Evolutionary conservation across 192 early-diverging fungal genomes (phyloP), one percentile per base, ranked within the genome.

Genomic region (Mycoemilia scoparia): DNA sequence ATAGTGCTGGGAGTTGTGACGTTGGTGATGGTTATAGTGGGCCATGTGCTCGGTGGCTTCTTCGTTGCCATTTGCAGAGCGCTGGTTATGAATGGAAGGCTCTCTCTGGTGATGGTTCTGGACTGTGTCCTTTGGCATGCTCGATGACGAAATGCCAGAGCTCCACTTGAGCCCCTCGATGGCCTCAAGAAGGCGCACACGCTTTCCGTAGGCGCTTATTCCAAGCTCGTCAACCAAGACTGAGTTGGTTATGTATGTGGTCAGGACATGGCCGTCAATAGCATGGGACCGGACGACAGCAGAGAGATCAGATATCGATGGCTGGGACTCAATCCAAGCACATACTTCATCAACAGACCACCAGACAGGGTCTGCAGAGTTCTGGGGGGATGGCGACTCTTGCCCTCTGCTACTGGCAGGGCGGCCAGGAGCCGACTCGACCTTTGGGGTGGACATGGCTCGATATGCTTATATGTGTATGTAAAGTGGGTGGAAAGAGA

Each of bases 171-270:
- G 50, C 34, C 45, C 44, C 57, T 59, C 57, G 23, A 59, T 53
- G 36, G 56, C 57, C 36, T 59, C 57, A 17, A 59, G 57, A 17
- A 53, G 24, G 50, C 45, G 57, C 24, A 59, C 50, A 32, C 57
- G 49, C 12, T 49, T 59, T 41, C 57, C 57, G n/a, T 53, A 59
- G 15, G 57, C 57, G 8, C 45, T 30, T 24, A 59, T 33, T 45
- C 57, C 50, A n/a, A 59, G 57, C 57, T 59, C 57, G 29, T 59
- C 57, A 28, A 46, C 49, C 8, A 59, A 43, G 23, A 59, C 51
- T 13, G 57, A 34, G 50, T 59, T 59, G 41, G 50, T 59, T 26
- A 59, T 50, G 38, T 59, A 59, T 49, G 51, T 44, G 24, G 53
- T 21, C 10, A 59, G 50, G 25, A 59, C 57, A 39, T 59, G 57